These are phyloP conservation scores for Wickerhamomyces strasburgensis DNA, from an alignment of 805 yeast species.

Conservation along the genomic window DNA sequence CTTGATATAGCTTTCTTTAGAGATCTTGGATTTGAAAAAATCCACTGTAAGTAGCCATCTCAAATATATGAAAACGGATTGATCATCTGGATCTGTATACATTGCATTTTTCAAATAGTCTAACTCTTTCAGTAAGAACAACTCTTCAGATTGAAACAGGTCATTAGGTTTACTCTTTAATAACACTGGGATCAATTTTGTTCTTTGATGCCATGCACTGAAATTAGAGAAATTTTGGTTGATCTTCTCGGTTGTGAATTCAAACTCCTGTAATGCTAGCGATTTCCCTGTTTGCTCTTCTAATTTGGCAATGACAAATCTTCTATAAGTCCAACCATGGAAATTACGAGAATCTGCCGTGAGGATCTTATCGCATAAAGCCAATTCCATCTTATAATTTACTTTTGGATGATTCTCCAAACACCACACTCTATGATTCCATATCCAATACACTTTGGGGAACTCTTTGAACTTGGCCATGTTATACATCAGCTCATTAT, in stretches of 20 bases:
- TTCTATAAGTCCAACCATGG: slow-evolving; percentile 94
- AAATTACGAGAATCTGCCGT: slow-evolving; percentile 76
- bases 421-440: slow-evolving; percentile 91
- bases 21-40: slow-evolving; percentile 23
- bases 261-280: slow-evolving; percentile 51
- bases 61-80: slow-evolving; percentile 86
- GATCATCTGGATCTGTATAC: slow-evolving; percentile 90
- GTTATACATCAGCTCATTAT: slow-evolving; percentile 57
- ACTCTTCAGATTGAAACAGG: slow-evolving; percentile 26
- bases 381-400: slow-evolving; percentile 69
- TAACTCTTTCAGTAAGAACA: slow-evolving; percentile 52
- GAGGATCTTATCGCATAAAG: slow-evolving; percentile 62
- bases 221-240: slow-evolving; percentile 84
- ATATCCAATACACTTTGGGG: slow-evolving; percentile 95
- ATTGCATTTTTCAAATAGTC: slow-evolving; percentile 73
- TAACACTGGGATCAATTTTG: slow-evolving; percentile 57
- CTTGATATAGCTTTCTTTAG: slow-evolving; percentile 28
- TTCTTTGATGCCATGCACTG: slow-evolving; percentile 93
- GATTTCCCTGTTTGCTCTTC: slow-evolving; percentile 25
- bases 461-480: slow-evolving; percentile 51
- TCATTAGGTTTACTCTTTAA: slow-evolving; percentile 26
- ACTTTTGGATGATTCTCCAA: slow-evolving; percentile 47
- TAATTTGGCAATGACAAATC: slow-evolving; percentile 51
- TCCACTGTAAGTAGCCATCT: slow-evolving; percentile 62
- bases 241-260: slow-evolving; percentile 73